Evolutionary conservation across 352 stramenopile genomes (phyloP).

Genomic region (Lagenidium sp.): DNA sequence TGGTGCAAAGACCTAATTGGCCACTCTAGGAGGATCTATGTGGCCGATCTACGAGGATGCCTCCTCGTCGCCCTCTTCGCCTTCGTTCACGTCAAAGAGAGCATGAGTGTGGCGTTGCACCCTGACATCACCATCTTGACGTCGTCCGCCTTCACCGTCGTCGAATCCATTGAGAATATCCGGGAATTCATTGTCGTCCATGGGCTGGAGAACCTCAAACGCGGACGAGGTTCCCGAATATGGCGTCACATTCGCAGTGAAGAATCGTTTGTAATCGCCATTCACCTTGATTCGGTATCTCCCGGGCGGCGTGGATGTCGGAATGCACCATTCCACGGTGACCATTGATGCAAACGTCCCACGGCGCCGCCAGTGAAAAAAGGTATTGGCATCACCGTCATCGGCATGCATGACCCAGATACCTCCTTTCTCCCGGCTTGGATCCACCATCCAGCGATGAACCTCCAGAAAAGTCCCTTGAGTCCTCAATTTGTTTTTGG

Average conservation of each 20-base stretch:
- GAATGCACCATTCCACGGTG: conserved; percentile 64
- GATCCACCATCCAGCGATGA: conserved; percentile 50
- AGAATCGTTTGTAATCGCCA: conserved; percentile 65
- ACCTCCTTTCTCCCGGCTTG: conserved; percentile 19
- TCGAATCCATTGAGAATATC: no score
- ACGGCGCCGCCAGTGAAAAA: conserved; percentile 64
- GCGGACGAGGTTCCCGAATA: conserved; percentile 53
- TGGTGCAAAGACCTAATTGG: no score
- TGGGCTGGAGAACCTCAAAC: conserved; percentile 29
- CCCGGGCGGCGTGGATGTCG: conserved; percentile 26
- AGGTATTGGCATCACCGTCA: conserved; percentile 64
- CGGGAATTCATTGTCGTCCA: not conserved
- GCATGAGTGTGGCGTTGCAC: no score
- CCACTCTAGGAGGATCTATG: no score
- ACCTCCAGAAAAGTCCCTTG: conserved; percentile 76
- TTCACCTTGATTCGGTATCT: conserved; percentile 77
- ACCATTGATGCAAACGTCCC: conserved; percentile 61
- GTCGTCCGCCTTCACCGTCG: conserved; percentile 1
- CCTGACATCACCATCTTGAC: no score
- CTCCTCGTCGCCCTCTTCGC: no score
- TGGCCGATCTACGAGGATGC: no score
- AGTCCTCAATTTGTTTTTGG: conserved; percentile 74
- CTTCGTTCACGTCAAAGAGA: no score
- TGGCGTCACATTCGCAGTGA: conserved; percentile 26
- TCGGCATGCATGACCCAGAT: conserved; percentile 69